A percentile compares a stretch with the other conserved stretches of the same genome.
Evolutionary conservation across 2,329 filamentous ascomycete genomes (phyloP).

Genomic region (Trichoderma citrinoviride): DNA sequence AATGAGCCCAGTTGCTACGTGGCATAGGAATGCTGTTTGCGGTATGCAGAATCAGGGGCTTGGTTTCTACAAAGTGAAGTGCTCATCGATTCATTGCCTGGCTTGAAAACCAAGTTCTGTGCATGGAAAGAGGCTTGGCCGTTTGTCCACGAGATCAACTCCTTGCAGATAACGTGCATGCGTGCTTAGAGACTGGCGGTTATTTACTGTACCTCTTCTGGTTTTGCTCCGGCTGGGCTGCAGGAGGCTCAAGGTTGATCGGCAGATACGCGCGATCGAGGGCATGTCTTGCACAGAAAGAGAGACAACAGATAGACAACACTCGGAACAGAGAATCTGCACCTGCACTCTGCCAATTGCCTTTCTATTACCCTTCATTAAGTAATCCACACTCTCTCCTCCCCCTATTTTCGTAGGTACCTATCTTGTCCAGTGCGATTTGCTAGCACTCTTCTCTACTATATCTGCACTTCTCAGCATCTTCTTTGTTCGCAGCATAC

Average conservation of each 20-base stretch:
- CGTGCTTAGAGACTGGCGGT: too few relatives aligned
- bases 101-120: too few relatives aligned
- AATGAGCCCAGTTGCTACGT: slow-evolving; percentile 2
- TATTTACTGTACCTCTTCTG: neutral
- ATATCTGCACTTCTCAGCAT: too few relatives aligned
- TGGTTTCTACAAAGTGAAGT: too few relatives aligned
- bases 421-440: too few relatives aligned
- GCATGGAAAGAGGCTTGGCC: too few relatives aligned
- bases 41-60: neutral
- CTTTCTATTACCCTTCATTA: neutral
- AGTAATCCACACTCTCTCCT: neutral
- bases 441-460: too few relatives aligned
- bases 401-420: too few relatives aligned
- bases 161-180: too few relatives aligned
- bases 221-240: neutral
- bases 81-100: too few relatives aligned
- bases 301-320: neutral
- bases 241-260: neutral
- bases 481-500: neutral
- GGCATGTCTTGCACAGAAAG: neutral
- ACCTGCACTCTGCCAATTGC: neutral
- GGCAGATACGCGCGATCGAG: slow-evolving; percentile 10
- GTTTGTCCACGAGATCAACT: too few relatives aligned
- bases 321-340: neutral
- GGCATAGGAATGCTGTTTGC: neutral